Evolutionary conservation across 768 basidiomycete genomes (phyloP).

Genomic region (Lanmaoa rubissima): DNA sequence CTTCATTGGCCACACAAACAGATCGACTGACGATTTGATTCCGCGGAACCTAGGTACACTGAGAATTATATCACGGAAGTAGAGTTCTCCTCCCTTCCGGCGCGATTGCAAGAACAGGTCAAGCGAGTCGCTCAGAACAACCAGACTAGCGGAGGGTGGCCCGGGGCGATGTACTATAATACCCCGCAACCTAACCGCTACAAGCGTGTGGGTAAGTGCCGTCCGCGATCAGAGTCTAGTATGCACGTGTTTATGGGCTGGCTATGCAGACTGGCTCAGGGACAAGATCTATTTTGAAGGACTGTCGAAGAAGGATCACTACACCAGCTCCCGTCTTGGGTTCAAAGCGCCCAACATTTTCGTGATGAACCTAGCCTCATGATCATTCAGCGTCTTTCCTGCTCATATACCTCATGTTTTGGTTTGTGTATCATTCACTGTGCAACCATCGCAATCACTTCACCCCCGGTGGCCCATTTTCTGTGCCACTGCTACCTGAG

Average conservation of each 20-base stretch:
- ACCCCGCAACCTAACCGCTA: slow-evolving; percentile 47
- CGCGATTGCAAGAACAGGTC: slow-evolving; percentile 69
- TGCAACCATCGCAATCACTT: background rate
- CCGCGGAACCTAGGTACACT: slow-evolving; percentile 53
- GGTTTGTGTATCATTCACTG: slow-evolving; percentile 7
- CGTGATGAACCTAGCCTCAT: slow-evolving; percentile 62
- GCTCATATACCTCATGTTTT: slow-evolving; percentile 8
- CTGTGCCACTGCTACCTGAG: background rate
- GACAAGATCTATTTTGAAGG: slow-evolving; percentile 72
- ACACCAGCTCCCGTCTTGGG: slow-evolving; percentile 60
- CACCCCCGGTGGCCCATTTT: background rate
- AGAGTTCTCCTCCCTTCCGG: slow-evolving; percentile 59
- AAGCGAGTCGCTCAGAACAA: slow-evolving; percentile 53
- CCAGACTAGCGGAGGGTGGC: slow-evolving; percentile 37
- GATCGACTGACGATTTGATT: slow-evolving; percentile 11
- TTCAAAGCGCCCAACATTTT: slow-evolving; percentile 80
- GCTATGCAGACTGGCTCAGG: slow-evolving; percentile 66
- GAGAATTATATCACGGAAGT: slow-evolving; percentile 64
- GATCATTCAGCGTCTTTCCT: slow-evolving; percentile 10
- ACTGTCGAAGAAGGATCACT: slow-evolving; percentile 57
- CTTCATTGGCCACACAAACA: background rate
- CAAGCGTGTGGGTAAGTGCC: slow-evolving; percentile 60
- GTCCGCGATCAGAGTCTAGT: background rate
- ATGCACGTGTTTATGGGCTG: background rate
- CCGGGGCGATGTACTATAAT: slow-evolving; percentile 40